These are phyloP conservation scores for Saccharomyces pastorianus DNA, from an alignment of 1,139 yeast genomes.

Conservation along the genomic window DNA sequence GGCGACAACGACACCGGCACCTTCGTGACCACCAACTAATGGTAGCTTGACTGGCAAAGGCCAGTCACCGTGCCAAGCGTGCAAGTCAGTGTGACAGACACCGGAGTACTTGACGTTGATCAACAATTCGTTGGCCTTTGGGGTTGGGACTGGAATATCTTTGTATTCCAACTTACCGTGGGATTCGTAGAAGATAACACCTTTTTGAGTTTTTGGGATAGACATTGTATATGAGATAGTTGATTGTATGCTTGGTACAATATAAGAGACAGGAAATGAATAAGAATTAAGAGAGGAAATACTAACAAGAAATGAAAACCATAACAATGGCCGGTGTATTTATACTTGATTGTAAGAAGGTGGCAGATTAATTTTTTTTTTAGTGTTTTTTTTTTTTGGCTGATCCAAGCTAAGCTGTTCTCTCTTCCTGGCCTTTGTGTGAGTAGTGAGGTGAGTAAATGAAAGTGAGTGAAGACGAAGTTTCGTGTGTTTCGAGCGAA, in stretches of 20 bases:
- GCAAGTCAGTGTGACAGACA: slow-evolving; percentile 60
- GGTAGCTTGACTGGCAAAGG: slow-evolving; percentile 52
- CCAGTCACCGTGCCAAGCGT: slow-evolving; percentile 66
- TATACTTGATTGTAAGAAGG: neutral
- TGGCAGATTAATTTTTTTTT: neutral
- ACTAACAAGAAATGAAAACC: neutral
- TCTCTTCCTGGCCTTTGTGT: too few relatives aligned
- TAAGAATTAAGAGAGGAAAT: neutral
- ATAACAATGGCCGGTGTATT: neutral
- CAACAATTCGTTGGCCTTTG: slow-evolving; percentile 51
- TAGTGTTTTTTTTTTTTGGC: neutral
- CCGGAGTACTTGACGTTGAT: slow-evolving; percentile 56
- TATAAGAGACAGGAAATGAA: neutral
- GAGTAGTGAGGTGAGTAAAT: neutral
- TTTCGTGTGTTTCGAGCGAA: neutral
- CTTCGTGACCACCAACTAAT: slow-evolving; percentile 63
- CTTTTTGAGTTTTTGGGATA: slow-evolving; percentile 41
- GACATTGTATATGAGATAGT: slow-evolving; percentile 4
- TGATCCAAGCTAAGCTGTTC: too few relatives aligned
- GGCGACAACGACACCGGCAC: slow-evolving; percentile 59
- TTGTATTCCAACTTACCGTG: slow-evolving; percentile 44
- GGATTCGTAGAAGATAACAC: slow-evolving; percentile 40
- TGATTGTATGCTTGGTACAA: neutral
- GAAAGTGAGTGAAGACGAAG: neutral
- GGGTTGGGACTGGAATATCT: slow-evolving; percentile 51